Evolutionary conservation across 2,329 filamentous ascomycete species (phyloP).

Genomic region (Chaetomiaceae sp.): DNA sequence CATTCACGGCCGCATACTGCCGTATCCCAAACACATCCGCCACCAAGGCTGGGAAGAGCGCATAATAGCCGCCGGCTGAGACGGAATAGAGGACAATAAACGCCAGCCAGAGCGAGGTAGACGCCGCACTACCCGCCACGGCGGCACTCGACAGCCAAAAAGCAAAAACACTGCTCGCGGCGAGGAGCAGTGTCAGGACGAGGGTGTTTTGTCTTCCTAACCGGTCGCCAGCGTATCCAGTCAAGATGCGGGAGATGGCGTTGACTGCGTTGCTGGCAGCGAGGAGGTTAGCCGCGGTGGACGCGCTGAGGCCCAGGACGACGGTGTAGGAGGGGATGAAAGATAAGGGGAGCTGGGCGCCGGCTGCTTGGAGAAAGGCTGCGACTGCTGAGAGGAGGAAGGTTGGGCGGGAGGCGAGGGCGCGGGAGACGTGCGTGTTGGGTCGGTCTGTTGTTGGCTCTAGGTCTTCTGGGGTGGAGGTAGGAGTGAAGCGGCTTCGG

Average conservation of each 20-base stretch:
- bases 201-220: conserved; percentile 46
- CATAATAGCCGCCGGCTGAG: conserved; percentile 42
- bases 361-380: conserved; percentile 41
- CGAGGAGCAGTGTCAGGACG: conserved; percentile 37
- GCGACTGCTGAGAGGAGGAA: conserved; percentile 41
- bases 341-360: conserved; percentile 42
- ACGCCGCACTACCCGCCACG: conserved; percentile 17
- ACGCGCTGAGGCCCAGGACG: conserved; percentile 38
- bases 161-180: conserved; percentile 34
- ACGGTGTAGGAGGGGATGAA: conserved; percentile 47
- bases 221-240: conserved; percentile 43
- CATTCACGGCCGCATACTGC: conserved; percentile 44
- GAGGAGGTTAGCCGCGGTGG: conserved; percentile 40
- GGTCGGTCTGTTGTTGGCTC: conserved; percentile 22
- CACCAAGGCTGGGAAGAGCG: conserved; percentile 42
- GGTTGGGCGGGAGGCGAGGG: conserved; percentile 34
- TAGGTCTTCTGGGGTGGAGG: conserved; percentile 17
- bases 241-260: conserved; percentile 39
- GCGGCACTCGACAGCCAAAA: conserved; percentile 37
- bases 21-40: conserved; percentile 46
- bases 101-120: conserved; percentile 33
- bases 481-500: conserved; percentile 35
- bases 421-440: conserved; percentile 36
- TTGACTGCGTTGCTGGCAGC: conserved; percentile 45
- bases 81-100: conserved; percentile 42